These are phyloP conservation scores for Aristolochia contorta DNA, from an alignment of 164 flowering plant species.

Conservation along the genomic window DNA sequence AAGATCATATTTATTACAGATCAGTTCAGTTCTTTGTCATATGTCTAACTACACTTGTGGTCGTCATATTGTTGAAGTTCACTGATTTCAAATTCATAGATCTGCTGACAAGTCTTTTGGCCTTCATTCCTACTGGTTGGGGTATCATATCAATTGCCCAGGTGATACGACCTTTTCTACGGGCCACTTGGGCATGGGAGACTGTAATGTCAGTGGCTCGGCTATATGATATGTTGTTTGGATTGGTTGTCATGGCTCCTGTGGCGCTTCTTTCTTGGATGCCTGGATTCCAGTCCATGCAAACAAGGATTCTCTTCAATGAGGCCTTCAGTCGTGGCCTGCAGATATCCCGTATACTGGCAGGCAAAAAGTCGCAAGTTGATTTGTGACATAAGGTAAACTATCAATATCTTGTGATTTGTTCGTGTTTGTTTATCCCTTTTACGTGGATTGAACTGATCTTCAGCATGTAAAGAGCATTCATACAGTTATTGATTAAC, in stretches of 20 bases:
- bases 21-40: slow-evolving; percentile 57
- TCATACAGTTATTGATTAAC: too few relatives aligned
- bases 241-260: slow-evolving; percentile 74
- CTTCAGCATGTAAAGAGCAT: too few relatives aligned
- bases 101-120: slow-evolving; percentile 57
- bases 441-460: neutral
- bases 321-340: slow-evolving; percentile 94
- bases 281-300: slow-evolving; percentile 93
- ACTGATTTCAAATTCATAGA: slow-evolving; percentile 43
- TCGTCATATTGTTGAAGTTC: slow-evolving; percentile 45
- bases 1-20: slow-evolving; percentile 68
- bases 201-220: slow-evolving; percentile 80
- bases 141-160: slow-evolving; percentile 74
- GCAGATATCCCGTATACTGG: slow-evolving; percentile 67
- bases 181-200: slow-evolving; percentile 69
- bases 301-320: slow-evolving; percentile 87
- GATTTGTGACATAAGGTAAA: slow-evolving; percentile 30
- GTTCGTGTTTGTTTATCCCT: neutral
- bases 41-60: slow-evolving; percentile 35
- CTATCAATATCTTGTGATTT: neutral
- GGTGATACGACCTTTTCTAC: slow-evolving; percentile 69
- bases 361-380: slow-evolving; percentile 49
- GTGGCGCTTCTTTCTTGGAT: slow-evolving; percentile 88
- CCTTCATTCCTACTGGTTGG: slow-evolving; percentile 94
- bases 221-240: slow-evolving; percentile 67